Evolutionary conservation across 2,329 filamentous ascomycete species (phyloP), one percentile per base, ranked within the genome.

Genomic region (Incumbomyces delicatus): DNA sequence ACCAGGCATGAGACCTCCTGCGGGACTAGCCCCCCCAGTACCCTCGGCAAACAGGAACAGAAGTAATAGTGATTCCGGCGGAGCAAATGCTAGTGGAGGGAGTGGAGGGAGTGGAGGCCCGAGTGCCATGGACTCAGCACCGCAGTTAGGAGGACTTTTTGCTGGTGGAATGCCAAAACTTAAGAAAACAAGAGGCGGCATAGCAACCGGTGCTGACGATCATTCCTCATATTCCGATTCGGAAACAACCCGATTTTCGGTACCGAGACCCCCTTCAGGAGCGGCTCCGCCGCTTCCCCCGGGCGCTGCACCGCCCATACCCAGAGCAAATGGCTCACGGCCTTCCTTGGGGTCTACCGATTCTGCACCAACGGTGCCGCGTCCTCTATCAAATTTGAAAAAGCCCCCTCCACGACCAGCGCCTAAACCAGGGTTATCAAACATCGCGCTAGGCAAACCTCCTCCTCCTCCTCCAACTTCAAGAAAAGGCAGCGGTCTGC

Each of bases 161-260:
- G 87, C 86, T 1, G 89, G 87, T 31, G 92, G 90, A 32, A 96
- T 96, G 78, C 92, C 92, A 2, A 96, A 95, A 69, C 64, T 98
- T 60, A 85, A 86, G 64, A 95, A 94, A 70, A 85, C 87, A 46
- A 85, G 87, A 47, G 89, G 86, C 40, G 84, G 84, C 33, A 72
- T 90, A 49, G 77, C 87, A 64, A 90, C 85, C 1, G 85, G 81
- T 63, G 84, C 83, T 54, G 80, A 76, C 55, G 73, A 72, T 52
- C 80, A 80, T 53, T 78, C 87, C 29, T 80, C 86, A 50, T 90
- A 90, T 61, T 89, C 87, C 49, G 89, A 95, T 61, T 79, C 85
- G n/a, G 87, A 88, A 60, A 74, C 76, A 6, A 62, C 64, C 37
- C 63, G 65, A 55, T 64, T 60, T 34, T 73, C 73, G 36, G 72